Percentiles rank a stretch among this genome's conserved stretches.
These are phyloP conservation scores for Penicillium paradoxum DNA, from an alignment of 495 filamentous ascomycete species.

Conservation along the genomic window DNA sequence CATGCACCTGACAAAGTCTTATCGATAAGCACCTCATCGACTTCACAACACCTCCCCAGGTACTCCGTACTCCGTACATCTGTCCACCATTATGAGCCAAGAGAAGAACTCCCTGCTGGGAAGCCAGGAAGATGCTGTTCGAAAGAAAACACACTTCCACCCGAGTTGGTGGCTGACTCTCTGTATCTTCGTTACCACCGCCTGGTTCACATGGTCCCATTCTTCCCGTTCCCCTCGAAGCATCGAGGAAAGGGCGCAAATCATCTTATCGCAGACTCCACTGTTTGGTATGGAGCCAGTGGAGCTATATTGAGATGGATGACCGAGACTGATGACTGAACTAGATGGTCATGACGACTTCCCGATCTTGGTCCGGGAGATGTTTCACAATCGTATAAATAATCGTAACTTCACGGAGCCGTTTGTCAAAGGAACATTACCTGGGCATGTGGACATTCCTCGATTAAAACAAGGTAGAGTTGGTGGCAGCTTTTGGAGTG, in stretches of 20 bases:
- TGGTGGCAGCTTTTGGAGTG: conserved; percentile 85
- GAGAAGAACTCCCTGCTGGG: neutral
- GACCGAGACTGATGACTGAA: neutral
- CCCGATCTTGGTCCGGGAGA: conserved; percentile 62
- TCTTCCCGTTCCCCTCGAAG: conserved; percentile 20
- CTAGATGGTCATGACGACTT: conserved; percentile 92
- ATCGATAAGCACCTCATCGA: neutral
- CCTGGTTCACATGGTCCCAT: conserved; percentile 16
- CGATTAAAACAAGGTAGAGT: conserved; percentile 46
- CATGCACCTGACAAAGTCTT: neutral
- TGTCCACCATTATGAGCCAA: neutral
- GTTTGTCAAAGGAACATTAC: conserved; percentile 62
- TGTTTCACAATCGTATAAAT: conserved; percentile 76
- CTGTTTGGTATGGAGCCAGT: conserved; percentile 60
- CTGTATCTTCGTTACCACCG: conserved; percentile 5
- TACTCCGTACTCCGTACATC: too few species aligned
- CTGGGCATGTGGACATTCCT: conserved; percentile 75
- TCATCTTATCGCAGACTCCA: conserved; percentile 67
- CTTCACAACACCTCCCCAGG: neutral
- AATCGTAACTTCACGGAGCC: conserved; percentile 61
- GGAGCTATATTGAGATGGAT: neutral
- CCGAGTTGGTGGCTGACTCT: conserved; percentile 12
- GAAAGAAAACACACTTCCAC: neutral
- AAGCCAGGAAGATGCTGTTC: neutral
- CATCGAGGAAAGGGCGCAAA: conserved; percentile 61